These are phyloP conservation scores for Platanthera guangdongensis DNA, from an alignment of 106 monocot genomes.

Conservation along the genomic window DNA sequence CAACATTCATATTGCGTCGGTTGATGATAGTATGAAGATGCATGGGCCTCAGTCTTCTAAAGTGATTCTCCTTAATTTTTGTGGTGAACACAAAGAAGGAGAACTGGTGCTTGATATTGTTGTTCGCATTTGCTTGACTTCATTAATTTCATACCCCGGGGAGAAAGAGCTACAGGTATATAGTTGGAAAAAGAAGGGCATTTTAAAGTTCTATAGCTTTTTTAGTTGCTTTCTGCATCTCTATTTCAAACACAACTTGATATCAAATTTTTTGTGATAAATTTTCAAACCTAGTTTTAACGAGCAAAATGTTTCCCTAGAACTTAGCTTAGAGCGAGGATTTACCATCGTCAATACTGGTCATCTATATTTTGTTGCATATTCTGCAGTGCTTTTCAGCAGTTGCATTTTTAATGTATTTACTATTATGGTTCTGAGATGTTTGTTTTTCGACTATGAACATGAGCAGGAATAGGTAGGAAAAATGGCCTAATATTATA, in stretches of 20 bases:
- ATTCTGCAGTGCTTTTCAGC: too few relatives aligned
- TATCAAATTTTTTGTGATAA: background rate
- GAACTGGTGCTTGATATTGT: conserved; percentile 65
- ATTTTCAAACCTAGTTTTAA: background rate
- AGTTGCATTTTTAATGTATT: too few relatives aligned
- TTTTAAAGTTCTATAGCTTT: background rate
- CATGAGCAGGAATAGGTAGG: too few relatives aligned
- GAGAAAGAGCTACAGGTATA: conserved; percentile 76
- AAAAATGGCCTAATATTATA: too few relatives aligned
- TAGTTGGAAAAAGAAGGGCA: background rate
- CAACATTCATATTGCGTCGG: conserved; percentile 23
- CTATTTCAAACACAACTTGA: background rate
- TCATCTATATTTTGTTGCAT: too few relatives aligned
- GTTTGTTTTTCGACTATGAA: too few relatives aligned
- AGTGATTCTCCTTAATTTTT: conserved; percentile 54
- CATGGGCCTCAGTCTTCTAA: conserved; percentile 30
- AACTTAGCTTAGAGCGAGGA: background rate
- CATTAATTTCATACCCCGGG: conserved; percentile 71
- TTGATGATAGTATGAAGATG: conserved; percentile 16
- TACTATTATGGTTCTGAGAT: too few relatives aligned
- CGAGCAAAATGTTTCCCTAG: background rate
- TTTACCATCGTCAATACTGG: too few relatives aligned
- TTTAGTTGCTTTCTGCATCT: background rate
- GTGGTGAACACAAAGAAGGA: conserved; percentile 74
- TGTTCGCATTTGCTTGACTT: conserved; percentile 46